Base-by-base conservation (phyloP, 1,284 basidiomycete species). In the Rhodotorula mucilaginosa region DNA sequence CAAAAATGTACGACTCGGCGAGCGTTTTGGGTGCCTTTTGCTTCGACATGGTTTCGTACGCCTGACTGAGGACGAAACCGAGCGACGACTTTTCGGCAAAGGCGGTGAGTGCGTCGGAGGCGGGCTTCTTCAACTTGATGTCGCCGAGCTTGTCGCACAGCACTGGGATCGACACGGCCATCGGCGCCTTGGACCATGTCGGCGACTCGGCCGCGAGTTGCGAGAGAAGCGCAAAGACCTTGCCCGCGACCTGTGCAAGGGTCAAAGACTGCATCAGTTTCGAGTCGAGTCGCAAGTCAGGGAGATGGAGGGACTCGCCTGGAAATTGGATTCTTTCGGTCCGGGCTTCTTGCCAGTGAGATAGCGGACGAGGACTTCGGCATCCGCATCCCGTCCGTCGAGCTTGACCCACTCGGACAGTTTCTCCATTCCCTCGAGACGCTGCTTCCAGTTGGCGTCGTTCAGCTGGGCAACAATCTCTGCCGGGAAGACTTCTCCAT, bases 291-390 rank as follows among this genome's bases (percentile, higher is more conserved):
- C 15, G 26, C 29, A 15, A n/a, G 12, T n/a, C n/a, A 56, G 54
- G 13, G 26, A 2, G n/a, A 12, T 1, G 23, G 6, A n/a, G 5
- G 26, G 3, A 80, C 85, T 69, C 73, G 90, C 92, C 84, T 99
- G 97, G 79, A 99, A 99, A 79, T 99, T 99, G 85, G 97, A 99
- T 83, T 99, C 97, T 56, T 86, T 87, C 94, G 93, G 97, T 2
- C 96, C 94, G 2, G 86, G 87, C 78, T 91, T 94, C 85, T 97
- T 98, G 34, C 88, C 65, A 1, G 65, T 89, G 65, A 99, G 82
- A 76, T 91, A 90, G n/a, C 96, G 87, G 23, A 98, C 87, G 61
- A 99, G 81, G 16, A 99, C 86, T 81, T 99, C 97, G 34, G 90
- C 88, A 77, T 99, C 96, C 2, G 93, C 83, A 1, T 86, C 84